Base-by-base conservation (phyloP, 805 yeast species). In the Isabelozyma pseudorhagii region DNA sequence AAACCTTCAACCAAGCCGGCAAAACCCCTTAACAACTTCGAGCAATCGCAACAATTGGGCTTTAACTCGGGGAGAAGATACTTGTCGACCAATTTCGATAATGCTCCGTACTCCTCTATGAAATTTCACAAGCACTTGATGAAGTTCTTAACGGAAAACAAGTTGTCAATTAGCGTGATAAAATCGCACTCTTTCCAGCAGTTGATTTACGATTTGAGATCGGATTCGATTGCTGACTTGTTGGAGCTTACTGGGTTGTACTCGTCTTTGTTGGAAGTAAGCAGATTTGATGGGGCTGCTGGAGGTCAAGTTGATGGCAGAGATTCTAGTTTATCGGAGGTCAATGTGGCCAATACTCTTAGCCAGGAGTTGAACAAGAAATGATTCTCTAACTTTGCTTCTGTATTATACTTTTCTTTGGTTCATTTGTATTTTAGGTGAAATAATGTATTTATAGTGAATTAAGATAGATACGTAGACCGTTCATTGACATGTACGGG, bases 181-280 rank as follows among this genome's bases (percentile, higher is more conserved):
- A 77, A 75, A 60, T 74, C 81, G 46, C 75, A 68, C 18, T 69
- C 81, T 8, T 81, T 81, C 56, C 78, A 77, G 58, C 83, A 80
- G 53, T 58, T 81, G 40, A 66, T 81, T 13, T 75, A 72, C 55
- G 81, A 81, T 41, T 66, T 81, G 51, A 67, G 79, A 46, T 77
- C 82, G 0, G 79, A 74, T 31, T 72, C 80, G 0, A 63, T 80
- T 3, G 52, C 60, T 1, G 84, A 80, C 51, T 62, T 81, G 53
- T 61, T 68, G 41, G 83, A 79, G 48, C 61, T 81, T 52, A 72
- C 79, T 6, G 66, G 67, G 27, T 59, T 78, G 38, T 79, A 78
- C 59, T 57, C 71, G 31, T 69, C 80, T 0, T 62, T 79, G 45
- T 57, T 78, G 42, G 81, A 79, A 50, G 80, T 75, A 1, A 66